A percentile compares a stretch with the other conserved stretches of the same genome.
Conservation (phyloP, 2,329 filamentous ascomycete genomes). For the Hypoxylon sp. region DNA sequence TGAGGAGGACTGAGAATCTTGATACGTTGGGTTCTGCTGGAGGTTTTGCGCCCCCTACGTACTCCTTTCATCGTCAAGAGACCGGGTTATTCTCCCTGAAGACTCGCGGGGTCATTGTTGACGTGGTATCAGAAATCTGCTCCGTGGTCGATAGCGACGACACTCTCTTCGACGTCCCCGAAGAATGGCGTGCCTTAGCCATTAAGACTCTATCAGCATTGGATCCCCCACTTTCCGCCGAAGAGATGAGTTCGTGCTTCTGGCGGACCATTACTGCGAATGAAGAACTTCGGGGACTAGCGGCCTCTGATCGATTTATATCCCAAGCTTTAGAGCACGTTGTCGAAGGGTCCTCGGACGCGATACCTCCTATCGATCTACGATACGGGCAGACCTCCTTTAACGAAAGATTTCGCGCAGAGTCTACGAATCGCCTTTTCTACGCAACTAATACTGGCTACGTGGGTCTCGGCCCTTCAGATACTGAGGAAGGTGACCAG, state of each 20-base stretch:
- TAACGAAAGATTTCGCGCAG: slow-evolving; percentile 4
- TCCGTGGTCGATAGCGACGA: slow-evolving; percentile 2
- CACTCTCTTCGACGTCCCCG: slow-evolving; percentile 1
- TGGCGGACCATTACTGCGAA: slow-evolving; percentile 19
- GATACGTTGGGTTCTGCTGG: slow-evolving; percentile 18
- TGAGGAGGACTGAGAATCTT: slow-evolving; percentile 14
- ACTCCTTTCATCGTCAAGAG: slow-evolving; percentile 2
- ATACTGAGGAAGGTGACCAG: not conserved
- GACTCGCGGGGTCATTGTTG: slow-evolving; percentile 11
- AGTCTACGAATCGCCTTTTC: slow-evolving; percentile 14
- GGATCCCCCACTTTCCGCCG: slow-evolving; percentile 1
- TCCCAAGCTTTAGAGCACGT: slow-evolving; percentile 13
- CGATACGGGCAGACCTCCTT: slow-evolving; percentile 7
- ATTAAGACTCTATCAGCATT: slow-evolving; percentile 11
- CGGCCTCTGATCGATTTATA: slow-evolving; percentile 15
- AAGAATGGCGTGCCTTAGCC: slow-evolving; percentile 14
- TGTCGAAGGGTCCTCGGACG: slow-evolving; percentile 3
- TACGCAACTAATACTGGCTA: slow-evolving; percentile 8
- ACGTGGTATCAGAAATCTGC: slow-evolving; percentile 5
- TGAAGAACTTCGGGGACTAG: slow-evolving; percentile 6
- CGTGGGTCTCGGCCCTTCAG: slow-evolving; percentile 17
- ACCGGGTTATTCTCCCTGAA: not conserved
- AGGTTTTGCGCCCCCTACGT: slow-evolving; percentile 6
- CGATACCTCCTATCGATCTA: slow-evolving; percentile 20
- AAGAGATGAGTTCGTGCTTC: slow-evolving; percentile 15